Conservation (phyloP, 306 rosid species). For the Ormosia emarginata region DNA sequence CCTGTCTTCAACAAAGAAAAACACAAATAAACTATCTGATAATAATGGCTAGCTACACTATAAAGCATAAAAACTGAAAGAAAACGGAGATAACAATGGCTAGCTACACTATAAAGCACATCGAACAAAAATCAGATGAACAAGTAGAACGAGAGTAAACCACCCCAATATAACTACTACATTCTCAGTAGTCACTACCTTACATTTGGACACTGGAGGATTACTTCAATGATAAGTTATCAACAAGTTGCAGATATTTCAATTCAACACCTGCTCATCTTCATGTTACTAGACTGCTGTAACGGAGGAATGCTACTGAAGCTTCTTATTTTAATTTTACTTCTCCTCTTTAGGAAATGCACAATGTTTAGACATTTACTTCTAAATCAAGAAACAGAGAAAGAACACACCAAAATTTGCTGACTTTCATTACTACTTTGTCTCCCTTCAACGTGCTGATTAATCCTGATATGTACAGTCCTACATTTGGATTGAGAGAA, state of each 20-base stretch:
- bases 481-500: background rate
- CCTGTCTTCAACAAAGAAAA: too few species aligned
- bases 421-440: background rate
- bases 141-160: too few species aligned
- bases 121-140: too few species aligned
- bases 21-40: too few species aligned
- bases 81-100: too few species aligned
- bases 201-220: background rate
- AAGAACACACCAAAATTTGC: background rate
- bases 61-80: too few species aligned
- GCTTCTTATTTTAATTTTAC: background rate
- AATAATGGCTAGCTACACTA: too few species aligned
- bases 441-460: background rate
- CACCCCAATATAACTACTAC: too few species aligned
- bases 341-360: background rate
- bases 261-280: background rate
- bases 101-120: too few species aligned
- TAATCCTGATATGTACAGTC: background rate
- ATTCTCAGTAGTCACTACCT: background rate
- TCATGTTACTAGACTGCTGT: background rate
- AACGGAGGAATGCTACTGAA: background rate
- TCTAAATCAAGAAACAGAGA: background rate
- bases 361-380: background rate
- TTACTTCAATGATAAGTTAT: background rate
- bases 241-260: background rate